A percentile compares a stretch with the other conserved stretches of the same genome.
Evolutionary conservation across 495 filamentous ascomycete species (phyloP).

Genomic region (Penicillium verhagenii): DNA sequence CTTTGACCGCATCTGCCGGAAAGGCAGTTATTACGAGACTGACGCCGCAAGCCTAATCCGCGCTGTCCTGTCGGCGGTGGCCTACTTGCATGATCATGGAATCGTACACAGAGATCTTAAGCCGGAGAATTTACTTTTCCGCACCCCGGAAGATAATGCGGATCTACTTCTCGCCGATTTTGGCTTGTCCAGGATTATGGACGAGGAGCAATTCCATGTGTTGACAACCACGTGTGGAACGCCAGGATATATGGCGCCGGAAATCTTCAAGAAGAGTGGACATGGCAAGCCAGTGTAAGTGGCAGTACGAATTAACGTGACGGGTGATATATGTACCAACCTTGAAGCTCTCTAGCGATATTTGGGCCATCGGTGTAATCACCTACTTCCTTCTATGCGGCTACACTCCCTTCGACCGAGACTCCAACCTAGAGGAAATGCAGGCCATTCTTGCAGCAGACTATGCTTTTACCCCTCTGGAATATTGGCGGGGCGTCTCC

Average conservation of each 20-base stretch:
- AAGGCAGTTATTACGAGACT: slow-evolving; percentile 96
- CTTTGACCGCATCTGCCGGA: slow-evolving; percentile 97
- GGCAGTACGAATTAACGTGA: not conserved
- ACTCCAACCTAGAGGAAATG: slow-evolving; percentile 98
- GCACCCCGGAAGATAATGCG: slow-evolving; percentile 57
- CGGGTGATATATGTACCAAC: too few species aligned
- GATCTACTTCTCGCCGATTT: slow-evolving; percentile 95
- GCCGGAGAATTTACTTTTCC: slow-evolving; percentile 54
- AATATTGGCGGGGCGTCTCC: slow-evolving; percentile 97
- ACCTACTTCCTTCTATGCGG: slow-evolving; percentile 97
- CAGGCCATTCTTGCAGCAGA: slow-evolving; percentile 95
- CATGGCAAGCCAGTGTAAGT: slow-evolving; percentile 78
- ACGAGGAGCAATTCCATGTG: slow-evolving; percentile 98
- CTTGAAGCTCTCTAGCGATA: slow-evolving; percentile 48
- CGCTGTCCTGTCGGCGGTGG: slow-evolving; percentile 92
- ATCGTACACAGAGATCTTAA: slow-evolving; percentile 90
- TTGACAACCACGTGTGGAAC: slow-evolving; percentile 97
- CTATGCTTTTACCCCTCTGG: slow-evolving; percentile 91
- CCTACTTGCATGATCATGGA: slow-evolving; percentile 96
- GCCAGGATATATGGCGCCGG: slow-evolving; percentile 91
- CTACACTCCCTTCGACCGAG: slow-evolving; percentile 97
- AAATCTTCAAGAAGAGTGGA: slow-evolving; percentile 77
- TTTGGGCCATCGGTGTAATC: slow-evolving; percentile 81
- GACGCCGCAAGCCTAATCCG: slow-evolving; percentile 95
- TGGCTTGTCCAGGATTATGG: slow-evolving; percentile 92